These are phyloP conservation scores for Ophiorrhiza pumila DNA, from an alignment of 257 asterid genomes.

Conservation along the genomic window DNA sequence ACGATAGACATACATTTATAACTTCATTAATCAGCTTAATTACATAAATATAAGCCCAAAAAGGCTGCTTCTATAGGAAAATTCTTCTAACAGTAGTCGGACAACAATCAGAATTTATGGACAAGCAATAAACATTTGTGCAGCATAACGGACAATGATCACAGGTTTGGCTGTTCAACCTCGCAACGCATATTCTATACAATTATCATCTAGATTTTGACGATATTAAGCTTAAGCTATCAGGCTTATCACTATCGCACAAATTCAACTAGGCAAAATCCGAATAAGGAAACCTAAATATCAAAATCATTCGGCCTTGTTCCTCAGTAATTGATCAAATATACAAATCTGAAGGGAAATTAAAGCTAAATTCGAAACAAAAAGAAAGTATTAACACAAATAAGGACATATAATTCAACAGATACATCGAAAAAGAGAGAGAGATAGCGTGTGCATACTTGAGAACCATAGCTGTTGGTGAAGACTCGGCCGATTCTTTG, in stretches of 20 bases:
- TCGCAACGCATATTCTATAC: too few species aligned
- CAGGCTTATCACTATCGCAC: not conserved
- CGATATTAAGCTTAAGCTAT: not conserved
- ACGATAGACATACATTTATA: too few species aligned
- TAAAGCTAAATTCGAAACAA: not conserved
- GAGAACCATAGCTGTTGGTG: slow-evolving; percentile 35
- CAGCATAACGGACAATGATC: too few species aligned
- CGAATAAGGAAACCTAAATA: too few species aligned
- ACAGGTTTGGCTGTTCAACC: too few species aligned
- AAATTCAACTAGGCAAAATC: not conserved
- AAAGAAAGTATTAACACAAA: not conserved
- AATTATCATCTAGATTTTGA: not conserved
- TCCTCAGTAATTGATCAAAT: not conserved
- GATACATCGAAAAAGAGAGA: not conserved
- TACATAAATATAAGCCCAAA: too few species aligned
- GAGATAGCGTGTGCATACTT: slow-evolving; percentile 20
- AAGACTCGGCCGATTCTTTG: not conserved
- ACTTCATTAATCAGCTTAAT: too few species aligned
- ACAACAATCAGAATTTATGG: too few species aligned
- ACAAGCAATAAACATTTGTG: too few species aligned
- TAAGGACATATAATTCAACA: not conserved
- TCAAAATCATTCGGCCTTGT: too few species aligned
- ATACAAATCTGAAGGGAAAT: not conserved
- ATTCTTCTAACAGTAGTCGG: too few species aligned
- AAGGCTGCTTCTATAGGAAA: too few species aligned